These are phyloP conservation scores for Xylariaceae sp. DNA, from an alignment of 2,329 filamentous ascomycete genomes.

Conservation along the genomic window DNA sequence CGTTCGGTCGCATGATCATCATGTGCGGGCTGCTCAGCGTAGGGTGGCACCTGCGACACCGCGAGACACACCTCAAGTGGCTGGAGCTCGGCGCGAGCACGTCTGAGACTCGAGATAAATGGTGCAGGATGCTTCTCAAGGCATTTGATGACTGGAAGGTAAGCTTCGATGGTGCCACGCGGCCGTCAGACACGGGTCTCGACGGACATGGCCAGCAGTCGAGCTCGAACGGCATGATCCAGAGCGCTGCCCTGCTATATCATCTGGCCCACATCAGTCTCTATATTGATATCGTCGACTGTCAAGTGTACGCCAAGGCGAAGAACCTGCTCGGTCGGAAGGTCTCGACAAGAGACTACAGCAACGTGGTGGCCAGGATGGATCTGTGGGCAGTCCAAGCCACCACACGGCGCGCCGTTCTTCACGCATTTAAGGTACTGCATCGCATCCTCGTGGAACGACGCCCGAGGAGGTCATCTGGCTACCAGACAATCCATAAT, in stretches of 20 bases:
- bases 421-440: constrained; percentile 79
- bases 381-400: constrained; percentile 71
- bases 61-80: constrained; percentile 79
- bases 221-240: constrained; percentile 58
- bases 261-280: constrained; percentile 86
- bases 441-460: constrained; percentile 65
- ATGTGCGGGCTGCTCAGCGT: constrained; percentile 89
- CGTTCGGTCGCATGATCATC: constrained; percentile 83
- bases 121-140: constrained; percentile 70
- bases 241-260: constrained; percentile 76
- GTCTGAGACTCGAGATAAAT: constrained; percentile 63
- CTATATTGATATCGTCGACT: constrained; percentile 84
- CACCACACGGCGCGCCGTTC: constrained; percentile 74
- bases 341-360: constrained; percentile 72
- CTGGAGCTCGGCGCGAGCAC: constrained; percentile 63
- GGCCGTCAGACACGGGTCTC: constrained; percentile 31
- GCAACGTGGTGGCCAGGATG: constrained; percentile 70
- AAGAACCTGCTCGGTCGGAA: constrained; percentile 72
- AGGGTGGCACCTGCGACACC: constrained; percentile 85
- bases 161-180: constrained; percentile 71
- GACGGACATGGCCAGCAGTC: constrained; percentile 47
- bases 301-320: constrained; percentile 81
- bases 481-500: constrained; percentile 17
- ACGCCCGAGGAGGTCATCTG: constrained; percentile 28
- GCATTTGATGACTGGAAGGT: constrained; percentile 86